phyloP scores from a whole-genome alignment of 208 protist genomes.

The Sergeia podlipaevii region DNA sequence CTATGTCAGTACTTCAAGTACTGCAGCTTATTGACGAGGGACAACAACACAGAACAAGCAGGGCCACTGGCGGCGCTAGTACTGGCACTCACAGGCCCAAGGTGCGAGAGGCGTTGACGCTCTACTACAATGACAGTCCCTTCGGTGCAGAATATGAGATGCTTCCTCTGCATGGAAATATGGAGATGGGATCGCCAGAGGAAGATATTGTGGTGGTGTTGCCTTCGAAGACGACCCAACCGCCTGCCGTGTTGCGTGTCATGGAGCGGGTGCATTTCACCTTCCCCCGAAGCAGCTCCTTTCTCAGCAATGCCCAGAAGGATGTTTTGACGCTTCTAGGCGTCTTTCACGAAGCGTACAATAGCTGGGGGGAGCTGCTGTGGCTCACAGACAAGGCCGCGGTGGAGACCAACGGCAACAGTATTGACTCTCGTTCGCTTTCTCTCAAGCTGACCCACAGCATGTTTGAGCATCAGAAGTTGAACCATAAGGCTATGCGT shows the following conservation, averaged over 20 bases:
- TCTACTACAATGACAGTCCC: constrained; percentile 67
- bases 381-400: constrained; percentile 3
- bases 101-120: constrained; percentile 27
- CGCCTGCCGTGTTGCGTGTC: constrained; percentile 18
- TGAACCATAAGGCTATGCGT: constrained; percentile 81
- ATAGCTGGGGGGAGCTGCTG: constrained; percentile 50
- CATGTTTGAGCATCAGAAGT: constrained; percentile 66
- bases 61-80: too few relatives aligned
- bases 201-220: constrained; percentile 28
- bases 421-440: too few relatives aligned
- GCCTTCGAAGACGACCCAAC: constrained; percentile 17
- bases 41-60: too few relatives aligned
- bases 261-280: constrained; percentile 12
- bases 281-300: constrained; percentile 50
- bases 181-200: constrained; percentile 8
- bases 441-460: constrained; percentile 4
- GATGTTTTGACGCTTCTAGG: constrained; percentile 65
- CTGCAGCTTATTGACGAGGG: constrained; percentile 20
- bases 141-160: background rate
- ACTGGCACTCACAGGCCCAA: too few relatives aligned
- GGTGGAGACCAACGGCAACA: too few relatives aligned
- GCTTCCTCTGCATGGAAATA: constrained; percentile 9
- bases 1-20: constrained; percentile 76
- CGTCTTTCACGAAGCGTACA: constrained; percentile 33
- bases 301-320: constrained; percentile 41